Conservation (phyloP, 371 early-diverging fungal species). For the Syncephalastrum sp. region DNA sequence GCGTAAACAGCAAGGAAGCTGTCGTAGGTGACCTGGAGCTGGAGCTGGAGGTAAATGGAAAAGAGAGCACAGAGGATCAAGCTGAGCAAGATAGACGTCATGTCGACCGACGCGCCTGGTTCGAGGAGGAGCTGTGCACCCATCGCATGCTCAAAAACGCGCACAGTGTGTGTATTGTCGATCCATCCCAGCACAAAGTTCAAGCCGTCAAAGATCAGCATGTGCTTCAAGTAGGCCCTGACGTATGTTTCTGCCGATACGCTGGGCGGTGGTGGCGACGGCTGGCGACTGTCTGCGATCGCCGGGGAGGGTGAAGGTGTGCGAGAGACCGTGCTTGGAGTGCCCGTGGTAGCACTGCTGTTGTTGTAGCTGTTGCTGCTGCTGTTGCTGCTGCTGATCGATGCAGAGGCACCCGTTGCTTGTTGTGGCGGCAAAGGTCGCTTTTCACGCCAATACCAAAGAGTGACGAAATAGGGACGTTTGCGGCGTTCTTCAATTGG, state of each 20-base stretch:
- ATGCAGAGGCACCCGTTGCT: too few species aligned
- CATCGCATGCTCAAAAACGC: slow-evolving; percentile 4
- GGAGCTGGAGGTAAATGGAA: slow-evolving; percentile 35
- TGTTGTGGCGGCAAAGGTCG: neutral
- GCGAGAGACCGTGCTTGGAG: too few species aligned
- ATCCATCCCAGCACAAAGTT: neutral
- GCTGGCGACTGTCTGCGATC: neutral
- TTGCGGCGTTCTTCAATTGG: slow-evolving; percentile 33
- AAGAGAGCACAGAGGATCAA: slow-evolving; percentile 23
- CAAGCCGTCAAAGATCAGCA: slow-evolving; percentile 21
- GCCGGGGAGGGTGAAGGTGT: neutral
- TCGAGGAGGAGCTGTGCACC: slow-evolving; percentile 7
- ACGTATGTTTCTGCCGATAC: slow-evolving; percentile 10
- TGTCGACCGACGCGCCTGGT: neutral
- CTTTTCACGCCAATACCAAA: slow-evolving; percentile 30
- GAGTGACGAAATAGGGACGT: slow-evolving; percentile 22
- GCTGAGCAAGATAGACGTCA: slow-evolving; percentile 14
- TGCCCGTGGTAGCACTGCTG: neutral
- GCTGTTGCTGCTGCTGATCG: too few species aligned
- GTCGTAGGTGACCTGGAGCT: slow-evolving; percentile 34
- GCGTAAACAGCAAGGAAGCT: slow-evolving; percentile 16
- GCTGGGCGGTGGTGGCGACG: neutral
- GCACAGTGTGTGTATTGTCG: slow-evolving; percentile 7
- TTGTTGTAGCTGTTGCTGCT: neutral
- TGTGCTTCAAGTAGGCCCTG: slow-evolving; percentile 11